phyloP scores from a whole-genome alignment of 768 basidiomycete species.

The Russula earlei region DNA sequence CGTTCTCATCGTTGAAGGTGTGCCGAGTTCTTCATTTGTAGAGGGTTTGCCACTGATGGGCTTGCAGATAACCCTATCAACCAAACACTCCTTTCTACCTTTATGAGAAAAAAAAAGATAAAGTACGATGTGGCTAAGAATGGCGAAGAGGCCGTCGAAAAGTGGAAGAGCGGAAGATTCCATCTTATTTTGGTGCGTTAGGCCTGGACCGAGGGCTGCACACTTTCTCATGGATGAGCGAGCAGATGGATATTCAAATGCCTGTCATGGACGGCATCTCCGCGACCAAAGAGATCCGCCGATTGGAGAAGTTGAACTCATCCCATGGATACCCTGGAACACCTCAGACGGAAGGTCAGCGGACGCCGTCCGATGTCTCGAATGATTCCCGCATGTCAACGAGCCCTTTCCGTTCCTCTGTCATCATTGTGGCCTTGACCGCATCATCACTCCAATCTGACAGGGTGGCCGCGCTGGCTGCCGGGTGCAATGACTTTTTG shows the following conservation, averaged over 20 bases:
- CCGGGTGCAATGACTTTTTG: constrained; percentile 97
- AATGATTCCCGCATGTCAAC: constrained; percentile 38
- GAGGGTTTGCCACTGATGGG: neutral
- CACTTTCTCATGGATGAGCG: constrained; percentile 14
- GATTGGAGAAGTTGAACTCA: constrained; percentile 62
- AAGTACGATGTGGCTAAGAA: constrained; percentile 92
- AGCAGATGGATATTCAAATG: constrained; percentile 99
- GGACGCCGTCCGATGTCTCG: constrained; percentile 47
- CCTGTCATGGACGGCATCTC: constrained; percentile 98
- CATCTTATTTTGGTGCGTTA: constrained; percentile 87
- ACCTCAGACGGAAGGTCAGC: constrained; percentile 46
- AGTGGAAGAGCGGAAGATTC: constrained; percentile 88
- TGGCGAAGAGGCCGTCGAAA: constrained; percentile 90
- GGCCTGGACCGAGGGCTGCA: neutral
- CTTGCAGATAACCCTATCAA: constrained; percentile 92
- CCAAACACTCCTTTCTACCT: constrained; percentile 93
- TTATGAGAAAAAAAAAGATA: constrained; percentile 93
- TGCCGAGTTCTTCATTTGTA: constrained; percentile 25
- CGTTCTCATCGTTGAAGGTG: constrained; percentile 96
- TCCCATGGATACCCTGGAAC: constrained; percentile 61
- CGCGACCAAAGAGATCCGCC: constrained; percentile 92
- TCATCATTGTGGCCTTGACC: constrained; percentile 98
- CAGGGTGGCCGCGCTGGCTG: constrained; percentile 93
- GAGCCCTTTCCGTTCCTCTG: constrained; percentile 80
- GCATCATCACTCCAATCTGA: constrained; percentile 93